These are phyloP conservation scores for Leishmania gerbilli DNA, from an alignment of 208 protist genomes.

Conservation along the genomic window DNA sequence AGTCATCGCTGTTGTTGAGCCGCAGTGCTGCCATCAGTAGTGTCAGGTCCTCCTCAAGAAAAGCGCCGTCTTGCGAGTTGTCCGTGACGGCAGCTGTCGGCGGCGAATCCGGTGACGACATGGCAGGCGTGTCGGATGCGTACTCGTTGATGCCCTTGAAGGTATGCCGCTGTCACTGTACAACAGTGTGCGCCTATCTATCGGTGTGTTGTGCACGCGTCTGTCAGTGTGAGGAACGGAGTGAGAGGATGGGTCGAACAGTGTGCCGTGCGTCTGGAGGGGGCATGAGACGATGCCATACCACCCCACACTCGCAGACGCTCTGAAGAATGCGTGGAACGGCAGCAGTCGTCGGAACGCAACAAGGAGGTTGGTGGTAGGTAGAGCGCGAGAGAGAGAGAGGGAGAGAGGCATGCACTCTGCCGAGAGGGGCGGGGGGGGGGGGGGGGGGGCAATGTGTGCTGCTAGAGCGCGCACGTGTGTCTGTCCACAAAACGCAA, in stretches of 20 bases:
- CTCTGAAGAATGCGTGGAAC: not conserved
- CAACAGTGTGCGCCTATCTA: not conserved
- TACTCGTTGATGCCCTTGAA: not conserved
- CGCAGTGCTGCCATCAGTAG: constrained; percentile 32
- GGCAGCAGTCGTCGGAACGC: not conserved
- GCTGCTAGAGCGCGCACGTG: not conserved
- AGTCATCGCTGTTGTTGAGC: constrained; percentile 39
- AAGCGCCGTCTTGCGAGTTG: not conserved
- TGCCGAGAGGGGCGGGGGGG: no score
- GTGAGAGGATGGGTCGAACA: no score
- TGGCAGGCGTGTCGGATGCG: not conserved
- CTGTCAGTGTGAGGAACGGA: not conserved
- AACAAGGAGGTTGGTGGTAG: no score
- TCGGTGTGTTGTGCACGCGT: not conserved
- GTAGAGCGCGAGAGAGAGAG: not conserved
- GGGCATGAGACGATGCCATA: no score
- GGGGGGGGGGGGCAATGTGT: not conserved
- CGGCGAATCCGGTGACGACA: not conserved
- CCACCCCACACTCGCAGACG: not conserved
- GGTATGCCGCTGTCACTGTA: not conserved
- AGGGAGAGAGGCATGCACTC: not conserved
- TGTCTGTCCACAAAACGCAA: not conserved
- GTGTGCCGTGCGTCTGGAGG: not conserved
- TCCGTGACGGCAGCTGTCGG: not conserved
- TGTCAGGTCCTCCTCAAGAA: constrained; percentile 21